phyloP scores from a whole-genome alignment of 805 yeast genomes.

The Wickerhamomyces chaumierensis region DNA sequence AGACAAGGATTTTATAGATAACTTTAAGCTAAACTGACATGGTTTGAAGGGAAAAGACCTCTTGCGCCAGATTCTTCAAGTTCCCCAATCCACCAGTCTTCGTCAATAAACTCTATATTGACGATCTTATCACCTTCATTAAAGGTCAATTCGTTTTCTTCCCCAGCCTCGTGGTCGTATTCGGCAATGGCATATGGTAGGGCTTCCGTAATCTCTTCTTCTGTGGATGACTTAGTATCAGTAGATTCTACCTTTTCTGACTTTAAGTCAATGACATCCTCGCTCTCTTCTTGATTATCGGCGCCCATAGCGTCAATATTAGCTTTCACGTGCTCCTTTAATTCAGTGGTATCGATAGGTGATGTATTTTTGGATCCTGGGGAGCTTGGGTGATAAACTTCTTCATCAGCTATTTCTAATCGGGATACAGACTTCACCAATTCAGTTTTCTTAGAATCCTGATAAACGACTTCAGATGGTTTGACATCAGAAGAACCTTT shows the following conservation, averaged over 20 bases:
- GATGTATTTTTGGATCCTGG: slow-evolving; percentile 13
- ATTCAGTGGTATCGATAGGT: slow-evolving; percentile 6
- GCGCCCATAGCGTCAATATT: slow-evolving; percentile 2
- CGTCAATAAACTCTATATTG: slow-evolving; percentile 82
- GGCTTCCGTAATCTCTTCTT: slow-evolving; percentile 6
- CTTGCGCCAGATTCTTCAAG: slow-evolving; percentile 54
- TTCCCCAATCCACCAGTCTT: slow-evolving; percentile 96
- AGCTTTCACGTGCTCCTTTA: background rate
- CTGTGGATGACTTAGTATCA: background rate
- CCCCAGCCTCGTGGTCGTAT: slow-evolving; percentile 86
- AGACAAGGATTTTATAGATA: too few relatives aligned
- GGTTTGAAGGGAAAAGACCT: slow-evolving; percentile 88
- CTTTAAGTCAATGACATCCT: too few relatives aligned
- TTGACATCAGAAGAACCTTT: slow-evolving; percentile 8
- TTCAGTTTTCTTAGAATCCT: too few relatives aligned
- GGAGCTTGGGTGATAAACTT: slow-evolving; percentile 2
- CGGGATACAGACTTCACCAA: slow-evolving; percentile 20
- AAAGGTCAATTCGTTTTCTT: slow-evolving; percentile 83
- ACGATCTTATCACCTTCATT: slow-evolving; percentile 72
- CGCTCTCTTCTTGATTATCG: background rate
- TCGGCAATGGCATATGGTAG: slow-evolving; percentile 57
- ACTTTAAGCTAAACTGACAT: slow-evolving; percentile 52
- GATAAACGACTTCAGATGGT: slow-evolving; percentile 22
- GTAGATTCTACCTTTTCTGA: too few relatives aligned
- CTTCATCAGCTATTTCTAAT: slow-evolving; percentile 18